Evolutionary conservation across 1,284 basidiomycete species (phyloP), one percentile per base, ranked within the genome.

Genomic region (Boletus sp.): DNA sequence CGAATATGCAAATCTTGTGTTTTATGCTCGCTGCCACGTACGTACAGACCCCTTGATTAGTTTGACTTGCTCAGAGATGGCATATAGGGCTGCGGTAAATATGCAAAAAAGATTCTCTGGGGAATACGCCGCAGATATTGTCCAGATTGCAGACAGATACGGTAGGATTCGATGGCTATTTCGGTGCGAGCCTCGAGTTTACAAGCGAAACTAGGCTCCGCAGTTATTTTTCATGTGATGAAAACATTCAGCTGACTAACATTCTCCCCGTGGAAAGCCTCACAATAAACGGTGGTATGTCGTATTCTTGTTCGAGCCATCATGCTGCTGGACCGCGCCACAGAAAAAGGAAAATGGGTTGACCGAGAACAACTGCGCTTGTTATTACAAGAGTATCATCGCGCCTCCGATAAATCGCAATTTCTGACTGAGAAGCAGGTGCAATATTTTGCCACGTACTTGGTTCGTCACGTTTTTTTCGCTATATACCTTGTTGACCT

Each of bases 1-100:
- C 1, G 52, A 60, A 36, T 68, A 63, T 23, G 61, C 61, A 2
- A 53, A 61, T 20, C 49, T 68, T n/a, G 40, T 56, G 10, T 70
- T 50, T 35, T 46, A 46, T 6, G 12, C 49, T 0, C 49, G 46
- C 14, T 69, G 49, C 27, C 53, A 56, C 14, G 56, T 50, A 34
- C n/a, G 38, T 29, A 6, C 12, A 7, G 4, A 0, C 3, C 16
- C 3, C 22, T 4, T 16, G 1, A 5, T n/a, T 23, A 0, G 2
- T n/a, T 16, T 5, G 12, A 40, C 29, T 7, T 1, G 1, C 5
- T 22, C 27, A 49, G 17, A 48, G 4, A 22, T 3, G 0, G 9
- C 2, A 0, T 9, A 17, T 17, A 55, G 51, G 42, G 41, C 1
- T 56, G 54, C 38, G 47, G 41, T 1, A 44, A 43, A 19, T 8